A percentile compares a stretch with the other conserved stretches of the same genome.
These are phyloP conservation scores for Mikania micrantha DNA, from an alignment of 129 eudicot genomes.

Conservation along the genomic window DNA sequence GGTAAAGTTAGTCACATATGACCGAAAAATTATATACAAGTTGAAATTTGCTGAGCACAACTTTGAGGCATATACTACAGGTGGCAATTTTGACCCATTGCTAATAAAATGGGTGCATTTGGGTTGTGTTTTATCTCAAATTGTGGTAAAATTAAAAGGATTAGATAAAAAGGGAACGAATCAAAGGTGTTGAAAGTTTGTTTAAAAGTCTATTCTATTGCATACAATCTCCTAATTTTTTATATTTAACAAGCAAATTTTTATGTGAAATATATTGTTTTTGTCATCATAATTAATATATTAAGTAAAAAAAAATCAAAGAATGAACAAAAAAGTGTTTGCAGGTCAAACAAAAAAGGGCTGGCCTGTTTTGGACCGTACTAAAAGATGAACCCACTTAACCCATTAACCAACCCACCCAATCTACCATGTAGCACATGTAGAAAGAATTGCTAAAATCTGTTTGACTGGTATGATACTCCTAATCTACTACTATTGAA, in stretches of 20 bases:
- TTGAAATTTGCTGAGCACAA: neutral
- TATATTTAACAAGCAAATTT: neutral
- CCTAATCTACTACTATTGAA: no score
- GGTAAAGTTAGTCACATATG: conserved; percentile 4
- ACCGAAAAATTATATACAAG: neutral
- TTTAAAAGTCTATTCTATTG: neutral
- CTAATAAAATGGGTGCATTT: neutral
- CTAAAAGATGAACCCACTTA: no score
- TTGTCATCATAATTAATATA: neutral
- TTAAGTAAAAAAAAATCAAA: neutral
- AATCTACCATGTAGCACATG: neutral
- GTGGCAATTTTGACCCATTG: neutral
- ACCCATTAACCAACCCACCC: neutral
- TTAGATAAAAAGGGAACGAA: neutral
- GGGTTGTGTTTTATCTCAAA: neutral
- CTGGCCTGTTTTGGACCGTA: neutral
- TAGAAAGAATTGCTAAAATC: neutral
- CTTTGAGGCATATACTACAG: neutral
- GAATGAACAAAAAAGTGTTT: neutral
- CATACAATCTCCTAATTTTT: neutral
- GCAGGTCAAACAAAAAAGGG: neutral
- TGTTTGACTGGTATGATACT: no score
- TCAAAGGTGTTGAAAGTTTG: neutral
- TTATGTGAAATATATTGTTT: neutral
- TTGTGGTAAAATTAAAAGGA: neutral